Conservation (phyloP, 192 early-diverging fungal species). For the Backusella westeae region DNA sequence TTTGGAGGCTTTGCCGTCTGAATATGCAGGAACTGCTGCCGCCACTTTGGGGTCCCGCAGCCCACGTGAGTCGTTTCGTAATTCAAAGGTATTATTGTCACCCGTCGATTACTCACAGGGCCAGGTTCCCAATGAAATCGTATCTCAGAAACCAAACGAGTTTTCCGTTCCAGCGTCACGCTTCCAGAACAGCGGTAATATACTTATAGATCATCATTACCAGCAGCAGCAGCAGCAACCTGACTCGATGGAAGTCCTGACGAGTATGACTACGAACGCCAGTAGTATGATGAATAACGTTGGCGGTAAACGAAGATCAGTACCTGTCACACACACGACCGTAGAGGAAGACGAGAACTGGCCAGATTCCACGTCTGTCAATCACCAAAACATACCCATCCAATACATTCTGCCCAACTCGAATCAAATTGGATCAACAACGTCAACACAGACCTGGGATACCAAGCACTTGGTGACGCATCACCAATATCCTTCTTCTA, state of each 20-base stretch:
- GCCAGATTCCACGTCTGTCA: constrained; percentile 23
- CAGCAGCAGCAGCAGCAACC: background rate
- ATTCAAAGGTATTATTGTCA: background rate
- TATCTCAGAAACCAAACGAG: constrained; percentile 36
- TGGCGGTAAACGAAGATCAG: background rate
- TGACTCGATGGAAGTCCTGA: constrained; percentile 33
- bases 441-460: constrained; percentile 15
- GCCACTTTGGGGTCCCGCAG: constrained; percentile 15
- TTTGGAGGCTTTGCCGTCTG: constrained; percentile 18
- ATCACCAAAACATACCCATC: constrained; percentile 13
- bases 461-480: constrained; percentile 7
- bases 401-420: constrained; percentile 27
- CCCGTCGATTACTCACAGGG: background rate
- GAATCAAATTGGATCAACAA: constrained; percentile 24
- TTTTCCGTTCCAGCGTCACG: constrained; percentile 14
- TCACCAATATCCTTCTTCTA: constrained; percentile 31
- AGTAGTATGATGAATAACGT: constrained; percentile 21
- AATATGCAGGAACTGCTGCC: constrained; percentile 1
- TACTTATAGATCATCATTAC: constrained; percentile 9
- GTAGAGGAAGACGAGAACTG: constrained; percentile 21
- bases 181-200: background rate
- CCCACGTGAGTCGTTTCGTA: constrained; percentile 9
- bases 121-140: constrained; percentile 31
- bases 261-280: constrained; percentile 28
- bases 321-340: constrained; percentile 24